Percentiles rank a stretch among this genome's conserved stretches.
Conservation (phyloP, 352 stramenopile genomes). For the Phytophthora fragariae region DNA sequence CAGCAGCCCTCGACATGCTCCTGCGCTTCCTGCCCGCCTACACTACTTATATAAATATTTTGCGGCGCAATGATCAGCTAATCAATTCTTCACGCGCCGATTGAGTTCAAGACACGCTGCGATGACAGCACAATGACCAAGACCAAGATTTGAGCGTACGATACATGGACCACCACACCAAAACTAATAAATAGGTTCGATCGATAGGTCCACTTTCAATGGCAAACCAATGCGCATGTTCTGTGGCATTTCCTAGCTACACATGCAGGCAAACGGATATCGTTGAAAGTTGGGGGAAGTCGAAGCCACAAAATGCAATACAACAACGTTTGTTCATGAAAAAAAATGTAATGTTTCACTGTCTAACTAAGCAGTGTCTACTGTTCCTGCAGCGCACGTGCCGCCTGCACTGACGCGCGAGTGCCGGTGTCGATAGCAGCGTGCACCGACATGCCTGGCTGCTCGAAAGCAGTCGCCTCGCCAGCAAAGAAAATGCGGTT, state of each 20-base stretch:
- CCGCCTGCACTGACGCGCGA: conserved; percentile 67
- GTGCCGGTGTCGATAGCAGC: conserved; percentile 82
- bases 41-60: conserved; percentile 60
- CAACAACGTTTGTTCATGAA: not conserved
- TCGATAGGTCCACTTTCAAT: conserved; percentile 29
- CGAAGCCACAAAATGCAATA: not conserved
- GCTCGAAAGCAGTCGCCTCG: conserved; percentile 82
- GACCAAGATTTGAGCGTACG: conserved; percentile 43
- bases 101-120: conserved; percentile 41
- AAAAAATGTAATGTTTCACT: not conserved
- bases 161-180: conserved; percentile 43
- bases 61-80: conserved; percentile 31
- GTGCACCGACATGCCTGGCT: conserved; percentile 86
- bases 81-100: conserved; percentile 26
- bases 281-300: not conserved
- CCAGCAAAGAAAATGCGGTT: conserved; percentile 83
- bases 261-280: not conserved
- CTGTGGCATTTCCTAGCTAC: not conserved
- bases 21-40: conserved; percentile 38
- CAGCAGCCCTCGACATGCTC: conserved; percentile 36
- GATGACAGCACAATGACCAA: conserved; percentile 32
- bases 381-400: conserved; percentile 42
- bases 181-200: conserved; percentile 42
- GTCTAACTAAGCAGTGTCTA: not conserved
- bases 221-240: not conserved